Percentiles rank a stretch among this genome's conserved stretches.
Evolutionary conservation across 2,329 filamentous ascomycete genomes (phyloP).

Genomic region (Pyrenochaeta sp.): DNA sequence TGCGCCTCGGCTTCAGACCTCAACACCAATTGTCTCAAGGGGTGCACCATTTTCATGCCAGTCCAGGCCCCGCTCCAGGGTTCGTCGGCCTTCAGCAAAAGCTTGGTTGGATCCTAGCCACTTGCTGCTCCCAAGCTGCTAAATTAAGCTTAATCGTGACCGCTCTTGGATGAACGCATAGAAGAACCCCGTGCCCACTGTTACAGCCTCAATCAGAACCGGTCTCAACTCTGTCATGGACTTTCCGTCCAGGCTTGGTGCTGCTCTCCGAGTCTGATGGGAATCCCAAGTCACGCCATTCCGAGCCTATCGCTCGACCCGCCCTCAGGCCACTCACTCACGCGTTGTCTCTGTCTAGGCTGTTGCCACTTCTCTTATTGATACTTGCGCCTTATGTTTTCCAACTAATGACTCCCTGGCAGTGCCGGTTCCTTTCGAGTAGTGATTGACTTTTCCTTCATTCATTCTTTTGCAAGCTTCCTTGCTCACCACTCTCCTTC

Average conservation of each 20-base stretch:
- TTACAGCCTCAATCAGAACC: conserved; percentile 42
- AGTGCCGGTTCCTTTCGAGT: conserved; percentile 38
- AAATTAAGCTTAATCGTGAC: conserved; percentile 28
- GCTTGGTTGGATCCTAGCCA: conserved; percentile 34
- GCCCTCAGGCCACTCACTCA: conserved; percentile 19
- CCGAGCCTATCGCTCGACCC: conserved; percentile 21
- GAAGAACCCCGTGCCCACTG: conserved; percentile 30
- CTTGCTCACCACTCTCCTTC: conserved; percentile 38
- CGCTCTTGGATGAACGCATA: conserved; percentile 36
- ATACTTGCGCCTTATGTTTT: conserved; percentile 21
- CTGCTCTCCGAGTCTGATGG: conserved; percentile 37
- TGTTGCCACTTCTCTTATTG: conserved; percentile 34
- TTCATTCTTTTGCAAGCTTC: conserved; percentile 36
- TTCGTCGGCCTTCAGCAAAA: conserved; percentile 19
- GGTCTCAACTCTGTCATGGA: conserved; percentile 43
- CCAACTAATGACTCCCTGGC: conserved; percentile 38
- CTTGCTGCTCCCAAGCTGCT: conserved; percentile 21
- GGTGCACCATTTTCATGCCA: conserved; percentile 36
- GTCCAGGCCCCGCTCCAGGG: conserved; percentile 16
- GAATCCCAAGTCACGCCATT: conserved; percentile 41
- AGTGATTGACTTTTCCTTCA: conserved; percentile 29
- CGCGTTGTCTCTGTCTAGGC: conserved; percentile 20
- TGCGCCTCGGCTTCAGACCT: conserved; percentile 28
- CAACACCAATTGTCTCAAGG: conserved; percentile 52
- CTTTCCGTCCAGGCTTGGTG: conserved; percentile 33